Evolutionary conservation across 2,329 filamentous ascomycete species (phyloP).

Genomic region (Xylariaceae sp.): DNA sequence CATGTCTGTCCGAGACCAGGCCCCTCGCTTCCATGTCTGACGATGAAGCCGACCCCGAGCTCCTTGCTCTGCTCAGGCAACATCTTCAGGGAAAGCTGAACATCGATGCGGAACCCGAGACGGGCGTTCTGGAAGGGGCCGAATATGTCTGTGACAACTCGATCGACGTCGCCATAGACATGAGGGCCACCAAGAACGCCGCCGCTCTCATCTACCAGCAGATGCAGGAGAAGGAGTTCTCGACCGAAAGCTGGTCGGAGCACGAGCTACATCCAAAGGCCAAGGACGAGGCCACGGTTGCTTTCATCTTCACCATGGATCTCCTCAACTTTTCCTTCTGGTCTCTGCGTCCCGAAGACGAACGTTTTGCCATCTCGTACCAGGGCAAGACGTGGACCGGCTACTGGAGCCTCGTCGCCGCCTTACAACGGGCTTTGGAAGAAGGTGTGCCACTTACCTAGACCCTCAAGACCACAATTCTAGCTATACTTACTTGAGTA

Average conservation of each 20-base stretch:
- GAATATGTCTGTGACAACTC: conserved; percentile 87
- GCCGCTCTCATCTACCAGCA: conserved; percentile 69
- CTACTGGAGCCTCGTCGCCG: conserved; percentile 89
- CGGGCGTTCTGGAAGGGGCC: conserved; percentile 72
- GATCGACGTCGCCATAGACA: conserved; percentile 85
- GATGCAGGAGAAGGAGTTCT: conserved; percentile 81
- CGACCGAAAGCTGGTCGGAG: conserved; percentile 75
- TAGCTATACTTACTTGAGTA: no score
- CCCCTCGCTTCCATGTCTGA: conserved; percentile 90
- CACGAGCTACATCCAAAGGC: conserved; percentile 84
- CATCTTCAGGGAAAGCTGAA: conserved; percentile 58
- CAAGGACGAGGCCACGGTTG: conserved; percentile 71
- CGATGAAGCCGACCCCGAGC: conserved; percentile 82
- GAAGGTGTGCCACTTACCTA: conserved; percentile 56
- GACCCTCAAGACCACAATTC: no score
- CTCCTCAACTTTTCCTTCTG: conserved; percentile 96
- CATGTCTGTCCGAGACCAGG: no score
- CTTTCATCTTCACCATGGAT: conserved; percentile 97
- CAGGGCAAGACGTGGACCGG: conserved; percentile 78
- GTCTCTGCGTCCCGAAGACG: conserved; percentile 62
- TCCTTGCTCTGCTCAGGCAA: conserved; percentile 77
- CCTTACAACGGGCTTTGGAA: conserved; percentile 77
- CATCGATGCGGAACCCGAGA: conserved; percentile 58
- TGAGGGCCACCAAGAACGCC: conserved; percentile 72
- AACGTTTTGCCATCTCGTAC: conserved; percentile 79